Evolutionary conservation across 2,329 filamentous ascomycete genomes (phyloP).

Genomic region (Penicillium sp.): DNA sequence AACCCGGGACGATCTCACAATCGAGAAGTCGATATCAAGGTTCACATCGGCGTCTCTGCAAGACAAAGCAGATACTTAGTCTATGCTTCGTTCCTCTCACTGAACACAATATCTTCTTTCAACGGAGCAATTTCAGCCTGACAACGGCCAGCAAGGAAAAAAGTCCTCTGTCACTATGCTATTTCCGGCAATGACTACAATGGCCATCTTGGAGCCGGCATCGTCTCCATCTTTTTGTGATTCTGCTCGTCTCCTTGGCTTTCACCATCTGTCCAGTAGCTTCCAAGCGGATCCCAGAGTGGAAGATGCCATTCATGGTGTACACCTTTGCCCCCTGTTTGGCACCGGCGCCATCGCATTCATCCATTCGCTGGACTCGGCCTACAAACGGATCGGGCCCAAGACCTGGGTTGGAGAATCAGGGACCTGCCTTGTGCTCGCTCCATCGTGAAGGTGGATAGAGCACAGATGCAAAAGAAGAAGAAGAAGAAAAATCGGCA

Average conservation of each 20-base stretch:
- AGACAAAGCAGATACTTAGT: too few relatives aligned
- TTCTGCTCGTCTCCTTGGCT: conserved; percentile 39
- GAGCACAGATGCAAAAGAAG: too few relatives aligned
- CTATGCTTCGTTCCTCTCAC: background rate
- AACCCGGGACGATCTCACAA: too few relatives aligned
- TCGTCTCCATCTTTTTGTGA: conserved; percentile 48
- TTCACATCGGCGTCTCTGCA: too few relatives aligned
- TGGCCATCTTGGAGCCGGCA: conserved; percentile 46
- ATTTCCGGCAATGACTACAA: conserved; percentile 52
- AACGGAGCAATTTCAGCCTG: conserved; percentile 46
- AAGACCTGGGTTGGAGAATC: conserved; percentile 53
- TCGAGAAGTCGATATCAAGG: too few relatives aligned
- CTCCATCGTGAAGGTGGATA: too few relatives aligned
- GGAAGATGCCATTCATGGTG: conserved; percentile 41
- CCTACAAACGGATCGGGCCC: conserved; percentile 44
- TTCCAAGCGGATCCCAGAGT: conserved; percentile 34
- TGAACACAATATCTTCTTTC: conserved; percentile 17
- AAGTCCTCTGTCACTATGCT: conserved; percentile 52
- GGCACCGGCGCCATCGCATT: conserved; percentile 49
- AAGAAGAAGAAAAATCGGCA: too few relatives aligned
- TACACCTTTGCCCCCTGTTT: conserved; percentile 48
- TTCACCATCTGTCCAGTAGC: conserved; percentile 47
- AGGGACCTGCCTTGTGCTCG: too few relatives aligned
- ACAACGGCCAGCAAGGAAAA: conserved; percentile 40
- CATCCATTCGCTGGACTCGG: conserved; percentile 47